Evolutionary conservation across 1,284 basidiomycete species (phyloP).

Genomic region (Papiliotrema nemorosa): DNA sequence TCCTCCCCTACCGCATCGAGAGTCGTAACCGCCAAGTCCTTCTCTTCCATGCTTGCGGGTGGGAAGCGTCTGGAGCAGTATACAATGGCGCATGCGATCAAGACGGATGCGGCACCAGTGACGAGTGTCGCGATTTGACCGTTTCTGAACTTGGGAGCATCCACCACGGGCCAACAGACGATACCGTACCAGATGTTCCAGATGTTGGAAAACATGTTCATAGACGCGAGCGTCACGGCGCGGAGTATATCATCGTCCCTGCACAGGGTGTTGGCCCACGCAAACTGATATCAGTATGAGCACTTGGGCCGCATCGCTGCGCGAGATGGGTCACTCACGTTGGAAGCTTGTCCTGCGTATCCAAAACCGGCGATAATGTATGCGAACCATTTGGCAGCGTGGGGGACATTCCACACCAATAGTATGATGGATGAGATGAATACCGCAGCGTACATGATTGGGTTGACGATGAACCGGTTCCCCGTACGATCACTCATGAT

Average conservation of each 20-base stretch:
- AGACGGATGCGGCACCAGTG: constrained; percentile 27
- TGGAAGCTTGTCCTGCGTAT: constrained; percentile 42
- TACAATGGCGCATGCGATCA: not conserved
- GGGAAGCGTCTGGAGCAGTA: not conserved
- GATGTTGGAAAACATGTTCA: constrained; percentile 17
- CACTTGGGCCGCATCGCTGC: not conserved
- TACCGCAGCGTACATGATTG: constrained; percentile 28
- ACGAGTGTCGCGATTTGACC: constrained; percentile 42
- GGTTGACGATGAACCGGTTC: constrained; percentile 43
- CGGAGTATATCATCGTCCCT: constrained; percentile 43
- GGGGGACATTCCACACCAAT: not conserved
- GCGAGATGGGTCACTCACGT: constrained; percentile 28
- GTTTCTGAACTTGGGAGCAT: constrained; percentile 34
- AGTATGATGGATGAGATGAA: not conserved
- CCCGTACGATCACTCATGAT: constrained; percentile 31
- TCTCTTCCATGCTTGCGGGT: too few species aligned
- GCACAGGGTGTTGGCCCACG: constrained; percentile 41
- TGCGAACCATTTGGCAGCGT: constrained; percentile 28
- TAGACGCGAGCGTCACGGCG: constrained; percentile 29
- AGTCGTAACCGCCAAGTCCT: too few species aligned
- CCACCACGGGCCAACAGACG: constrained; percentile 35
- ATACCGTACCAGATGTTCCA: constrained; percentile 35
- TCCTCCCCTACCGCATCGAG: too few species aligned
- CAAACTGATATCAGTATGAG: constrained; percentile 19
- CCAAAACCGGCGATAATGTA: constrained; percentile 34